Base-by-base conservation (phyloP, 768 basidiomycete species). In the Podaxis sp. region DNA sequence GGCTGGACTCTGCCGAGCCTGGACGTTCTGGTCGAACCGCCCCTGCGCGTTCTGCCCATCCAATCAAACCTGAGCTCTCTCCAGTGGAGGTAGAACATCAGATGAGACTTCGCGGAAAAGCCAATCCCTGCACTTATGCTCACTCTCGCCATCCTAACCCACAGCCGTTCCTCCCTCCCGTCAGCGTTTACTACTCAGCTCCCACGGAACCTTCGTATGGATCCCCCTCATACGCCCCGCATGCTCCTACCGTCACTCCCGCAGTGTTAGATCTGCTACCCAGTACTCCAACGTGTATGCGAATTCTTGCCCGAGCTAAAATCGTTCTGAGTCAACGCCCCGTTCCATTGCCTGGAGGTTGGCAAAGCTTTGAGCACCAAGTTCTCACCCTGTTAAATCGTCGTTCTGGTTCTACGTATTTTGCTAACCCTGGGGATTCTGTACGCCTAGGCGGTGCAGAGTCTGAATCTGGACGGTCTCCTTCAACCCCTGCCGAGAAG, bases 1-100 rank as follows among this genome's bases (percentile, higher is more conserved):
- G 86, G 86, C 77, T 89, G 21, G 75, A 78, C 35, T 81, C 85
- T 18, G 64, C 66, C 0, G 70, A 67, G 48, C 57, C 63, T 3
- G 66, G 63, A 2, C 59, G 42, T 16, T 46, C 18, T 40, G 35
- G 38, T 36, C 59, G 59, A 5, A 2, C 52, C 13, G 10, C 40
- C 18, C 38, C 32, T 16, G 51, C 42, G 25, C 59, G 59, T 16
- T 23, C 58, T 5, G 18, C 16, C 2, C 59, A 23, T 32, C 40
- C 59, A 21, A 71, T 71, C 64, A 80, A 76, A 64, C 62, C 70
- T 61, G 77, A 70, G 61, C 72, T 70, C 11, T 66, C 72, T 18
- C 61, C 62, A 32, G 48, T 61, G 48, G 71, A 71, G 40, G 27
- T 57, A 63, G 58, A 60, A 50, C 51, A 61, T 36, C 60, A 53